Evolutionary conservation across 176 grass and related monocot genomes (phyloP).

Genomic region (Lolium perenne): DNA sequence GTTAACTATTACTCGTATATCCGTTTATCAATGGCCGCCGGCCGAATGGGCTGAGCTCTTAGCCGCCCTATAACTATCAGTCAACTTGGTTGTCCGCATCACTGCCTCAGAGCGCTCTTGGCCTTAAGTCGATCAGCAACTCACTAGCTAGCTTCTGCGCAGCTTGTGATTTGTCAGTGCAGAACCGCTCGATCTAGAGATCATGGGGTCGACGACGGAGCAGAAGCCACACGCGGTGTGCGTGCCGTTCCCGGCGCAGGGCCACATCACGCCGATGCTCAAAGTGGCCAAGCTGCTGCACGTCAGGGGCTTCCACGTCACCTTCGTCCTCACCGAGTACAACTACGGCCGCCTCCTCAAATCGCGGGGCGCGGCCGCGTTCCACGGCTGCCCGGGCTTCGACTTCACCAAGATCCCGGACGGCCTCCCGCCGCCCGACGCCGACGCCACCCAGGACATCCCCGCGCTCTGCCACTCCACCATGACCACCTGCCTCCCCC

Average conservation of each 20-base stretch:
- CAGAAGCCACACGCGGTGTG: constrained; percentile 19
- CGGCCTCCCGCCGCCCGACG: constrained; percentile 49
- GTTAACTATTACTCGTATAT: not conserved
- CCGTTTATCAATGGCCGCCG: not conserved
- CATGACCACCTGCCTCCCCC: constrained; percentile 5
- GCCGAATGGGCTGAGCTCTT: not conserved
- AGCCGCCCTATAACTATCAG: not conserved
- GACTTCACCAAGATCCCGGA: constrained; percentile 48
- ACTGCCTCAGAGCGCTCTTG: not conserved
- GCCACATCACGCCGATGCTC: constrained; percentile 93
- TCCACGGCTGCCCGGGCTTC: not conserved
- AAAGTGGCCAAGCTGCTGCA: constrained; percentile 72
- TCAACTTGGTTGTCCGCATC: not conserved
- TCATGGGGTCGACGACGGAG: not conserved
- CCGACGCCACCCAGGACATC: constrained; percentile 55
- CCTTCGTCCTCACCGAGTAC: constrained; percentile 73
- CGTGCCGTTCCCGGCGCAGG: constrained; percentile 85
- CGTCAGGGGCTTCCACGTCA: constrained; percentile 60
- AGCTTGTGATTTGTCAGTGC: not conserved
- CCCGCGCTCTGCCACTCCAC: constrained; percentile 26
- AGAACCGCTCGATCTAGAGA: not conserved
- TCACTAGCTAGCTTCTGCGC: not conserved
- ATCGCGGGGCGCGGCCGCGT: not conserved
- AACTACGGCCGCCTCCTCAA: constrained; percentile 49
- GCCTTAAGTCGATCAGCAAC: not conserved